These are phyloP conservation scores for Eleusine indica DNA, from an alignment of 176 grass and related monocot genomes.

Conservation along the genomic window DNA sequence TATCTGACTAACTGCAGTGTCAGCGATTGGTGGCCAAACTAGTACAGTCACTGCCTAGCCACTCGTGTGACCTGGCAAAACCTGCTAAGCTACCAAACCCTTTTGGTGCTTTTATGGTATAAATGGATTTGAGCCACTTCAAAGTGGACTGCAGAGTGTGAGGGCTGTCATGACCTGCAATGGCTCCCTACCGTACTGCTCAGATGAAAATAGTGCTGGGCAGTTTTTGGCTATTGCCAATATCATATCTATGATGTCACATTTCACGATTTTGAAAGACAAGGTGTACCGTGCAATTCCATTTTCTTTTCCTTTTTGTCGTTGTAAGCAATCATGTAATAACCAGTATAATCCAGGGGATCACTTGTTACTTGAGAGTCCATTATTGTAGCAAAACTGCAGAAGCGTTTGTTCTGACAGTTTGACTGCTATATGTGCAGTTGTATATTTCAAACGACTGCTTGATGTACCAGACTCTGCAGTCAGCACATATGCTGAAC, in stretches of 20 bases:
- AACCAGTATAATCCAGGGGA: not conserved
- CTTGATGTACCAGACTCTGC: not conserved
- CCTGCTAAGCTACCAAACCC: constrained; percentile 17
- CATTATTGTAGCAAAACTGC: not conserved
- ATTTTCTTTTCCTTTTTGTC: not conserved
- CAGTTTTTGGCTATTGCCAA: not conserved
- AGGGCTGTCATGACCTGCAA: constrained; percentile 2
- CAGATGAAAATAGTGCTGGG: not conserved
- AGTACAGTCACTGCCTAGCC: constrained; percentile 36
- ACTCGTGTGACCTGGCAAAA: constrained; percentile 29
- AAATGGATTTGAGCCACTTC: constrained; percentile 26
- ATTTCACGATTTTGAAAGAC: constrained; percentile 23
- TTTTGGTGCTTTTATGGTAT: constrained; percentile 32
- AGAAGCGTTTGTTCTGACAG: not conserved
- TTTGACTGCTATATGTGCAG: not conserved
- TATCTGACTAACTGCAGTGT: constrained; percentile 33
- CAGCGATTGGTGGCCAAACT: constrained; percentile 41
- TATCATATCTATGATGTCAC: constrained; percentile 8
- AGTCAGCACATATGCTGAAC: too few species aligned
- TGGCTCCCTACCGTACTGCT: not conserved
- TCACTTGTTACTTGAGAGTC: not conserved
- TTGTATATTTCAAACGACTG: not conserved
- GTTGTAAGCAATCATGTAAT: constrained; percentile 21
- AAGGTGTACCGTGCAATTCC: not conserved
- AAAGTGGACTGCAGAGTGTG: not conserved